Evolutionary conservation across 306 rosid genomes (phyloP).

Genomic region (Purshia tridentata): DNA sequence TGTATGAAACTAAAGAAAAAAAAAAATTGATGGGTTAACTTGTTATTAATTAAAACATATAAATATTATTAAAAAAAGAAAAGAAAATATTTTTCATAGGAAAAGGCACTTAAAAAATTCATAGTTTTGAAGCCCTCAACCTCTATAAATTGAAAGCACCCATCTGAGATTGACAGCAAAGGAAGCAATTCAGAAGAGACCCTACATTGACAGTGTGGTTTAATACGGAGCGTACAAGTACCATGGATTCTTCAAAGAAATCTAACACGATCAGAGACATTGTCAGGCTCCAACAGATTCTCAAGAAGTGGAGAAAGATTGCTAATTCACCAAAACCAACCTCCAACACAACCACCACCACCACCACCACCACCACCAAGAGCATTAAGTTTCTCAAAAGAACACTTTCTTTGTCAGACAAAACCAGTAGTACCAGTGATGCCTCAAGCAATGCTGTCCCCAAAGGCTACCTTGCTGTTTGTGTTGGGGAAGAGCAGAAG

Average conservation of each 20-base stretch:
- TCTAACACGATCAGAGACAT: conserved; percentile 87
- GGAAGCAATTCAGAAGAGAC: conserved; percentile 10
- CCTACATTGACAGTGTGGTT: not conserved
- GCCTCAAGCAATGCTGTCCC: conserved; percentile 54
- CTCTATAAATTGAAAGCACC: conserved; percentile 51
- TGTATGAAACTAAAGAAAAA: not conserved
- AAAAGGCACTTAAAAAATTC: conserved; percentile 17
- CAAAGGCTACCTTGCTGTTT: conserved; percentile 80
- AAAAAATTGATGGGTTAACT: not conserved
- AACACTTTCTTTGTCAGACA: conserved; percentile 60
- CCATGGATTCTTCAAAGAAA: conserved; percentile 64
- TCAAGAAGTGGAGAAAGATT: conserved; percentile 88
- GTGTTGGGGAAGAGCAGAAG: conserved; percentile 71
- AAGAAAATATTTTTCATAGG: not conserved
- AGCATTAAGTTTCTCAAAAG: conserved; percentile 69
- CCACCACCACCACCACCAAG: conserved; percentile 27
- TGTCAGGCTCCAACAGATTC: conserved; percentile 89
- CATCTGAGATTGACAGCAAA: conserved; percentile 19
- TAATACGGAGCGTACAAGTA: not conserved
- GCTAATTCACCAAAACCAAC: conserved; percentile 57
- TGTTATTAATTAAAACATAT: not conserved
- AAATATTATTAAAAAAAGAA: not conserved
- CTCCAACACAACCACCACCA: conserved; percentile 7
- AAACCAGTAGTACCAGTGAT: conserved; percentile 15
- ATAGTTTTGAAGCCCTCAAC: conserved; percentile 4